Evolutionary conservation across 2,329 filamentous ascomycete genomes (phyloP), one percentile per base, ranked within the genome.

Genomic region (Aspergillus sp.): DNA sequence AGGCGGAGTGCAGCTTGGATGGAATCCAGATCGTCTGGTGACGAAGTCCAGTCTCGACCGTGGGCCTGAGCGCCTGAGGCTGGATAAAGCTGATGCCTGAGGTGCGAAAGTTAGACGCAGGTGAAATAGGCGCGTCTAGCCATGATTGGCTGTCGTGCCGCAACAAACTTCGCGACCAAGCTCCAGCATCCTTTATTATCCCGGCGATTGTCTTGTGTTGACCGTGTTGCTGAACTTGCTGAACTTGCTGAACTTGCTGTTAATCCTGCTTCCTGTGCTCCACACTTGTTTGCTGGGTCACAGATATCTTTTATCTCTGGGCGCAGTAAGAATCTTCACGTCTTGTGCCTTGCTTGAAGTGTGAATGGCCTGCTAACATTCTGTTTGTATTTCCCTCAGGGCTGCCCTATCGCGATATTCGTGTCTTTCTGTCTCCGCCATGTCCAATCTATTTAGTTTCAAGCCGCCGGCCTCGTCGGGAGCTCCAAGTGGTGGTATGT

Each of bases 401-500:
- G 66, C 57, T 65, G 61, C 61, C 64, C 66, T 54, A 57, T 62
- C 56, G 53, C 62, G 62, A 60, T 57, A 56, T 57, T 64, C 57
- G 57, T 59, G 53, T 64, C 47, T 30, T 52, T 52, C 54, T 57
- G 56, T 59, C 51, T 41, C 53, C 64, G 48, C 57, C 60, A 76
- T 74, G 69, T 64, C 68, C 18, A 36, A 36, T 36, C 34, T 15
- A 36, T 67, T 71, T 58, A 70, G 58, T 8, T 72, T 73, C 55
- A 48, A 53, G 8, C 60, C 68, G 9, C 66, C 72, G 13, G 63
- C 71, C 34, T 73, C 76, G 22, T 70, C 67, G 45, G 73, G 71
- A 55, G 66, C 66, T 20, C 66, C 74, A 15, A 62, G 65, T 38
- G 71, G 69, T 51, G 59, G 66, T 24, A 55, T 75, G 8, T 76